phyloP scores from a whole-genome alignment of 208 protist genomes.

The Porcisia hertigi region DNA sequence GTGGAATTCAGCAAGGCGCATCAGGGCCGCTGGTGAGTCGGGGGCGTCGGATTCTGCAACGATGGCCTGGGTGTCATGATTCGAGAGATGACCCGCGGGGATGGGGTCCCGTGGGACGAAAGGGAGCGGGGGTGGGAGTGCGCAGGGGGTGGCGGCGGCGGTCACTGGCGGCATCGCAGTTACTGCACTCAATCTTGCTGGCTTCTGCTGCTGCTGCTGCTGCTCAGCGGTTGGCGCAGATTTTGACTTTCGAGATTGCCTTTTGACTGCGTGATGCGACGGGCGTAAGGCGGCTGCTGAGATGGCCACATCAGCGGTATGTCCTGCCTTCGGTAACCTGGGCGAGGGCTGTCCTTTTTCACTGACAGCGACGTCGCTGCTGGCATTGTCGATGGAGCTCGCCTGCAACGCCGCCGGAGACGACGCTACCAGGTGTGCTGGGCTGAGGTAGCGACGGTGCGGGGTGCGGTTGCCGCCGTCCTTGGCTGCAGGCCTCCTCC shows the following conservation, averaged over 20 bases:
- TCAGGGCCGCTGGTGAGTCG: not conserved
- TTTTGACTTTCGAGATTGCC: not conserved
- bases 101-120: not conserved
- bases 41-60: not conserved
- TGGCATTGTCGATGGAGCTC: slow-evolving; percentile 2
- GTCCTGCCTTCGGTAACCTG: not conserved
- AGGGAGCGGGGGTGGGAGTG: not conserved
- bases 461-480: not conserved
- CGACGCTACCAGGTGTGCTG: slow-evolving; percentile 1
- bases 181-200: not conserved
- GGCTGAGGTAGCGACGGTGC: slow-evolving; percentile 4
- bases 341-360: not conserved
- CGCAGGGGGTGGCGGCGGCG: not conserved
- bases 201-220: not conserved
- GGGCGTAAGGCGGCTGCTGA: not conserved
- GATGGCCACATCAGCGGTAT: not conserved
- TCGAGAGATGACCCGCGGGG: not conserved
- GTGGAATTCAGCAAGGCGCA: not conserved
- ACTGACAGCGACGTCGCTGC: not conserved
- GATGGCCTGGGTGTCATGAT: not conserved
- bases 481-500: not conserved
- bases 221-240: too few species aligned
- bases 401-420: slow-evolving; percentile 3
- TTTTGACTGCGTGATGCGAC: not conserved
- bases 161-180: not conserved